Base-by-base conservation (phyloP, 2,329 filamentous ascomycete species). In the Epichloe coenophiala region DNA sequence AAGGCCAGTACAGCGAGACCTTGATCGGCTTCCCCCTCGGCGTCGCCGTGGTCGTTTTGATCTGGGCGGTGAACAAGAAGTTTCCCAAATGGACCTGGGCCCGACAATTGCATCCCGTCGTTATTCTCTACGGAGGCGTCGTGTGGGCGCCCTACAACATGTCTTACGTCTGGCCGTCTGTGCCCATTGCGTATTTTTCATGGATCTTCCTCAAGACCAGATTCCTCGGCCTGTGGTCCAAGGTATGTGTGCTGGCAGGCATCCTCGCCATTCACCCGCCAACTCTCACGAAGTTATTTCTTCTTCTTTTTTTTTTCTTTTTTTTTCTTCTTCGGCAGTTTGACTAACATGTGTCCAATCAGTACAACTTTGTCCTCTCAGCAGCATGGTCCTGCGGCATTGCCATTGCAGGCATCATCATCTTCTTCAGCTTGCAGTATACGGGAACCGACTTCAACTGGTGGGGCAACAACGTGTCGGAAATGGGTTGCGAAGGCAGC, bases 331-430 rank as follows among this genome's bases (percentile, higher is more conserved):
- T 8, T 33, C 3, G 2, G 15, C 13, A 33, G 23, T 3, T 31
- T 33, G 8, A 13, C 41, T 44, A 31, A 44, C 41, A 15, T 15
- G 21, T 4, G 23, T 27, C 31, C 27, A 31, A 31, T 11, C 33
- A 72, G 68, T 77, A 77, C 62, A 76, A 75, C 57, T 77, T 75
- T 57, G 72, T 76, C 42, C 65, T 76, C 23, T 75, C 74, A 7
- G 72, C 74, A 15, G 68, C 73, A 13, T 72, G 74, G 60, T 73
- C 68, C 19, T 70, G 69, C 23, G 74, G 69, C 33, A 70, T 77
- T 40, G 74, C 74, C 49, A 69, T 78, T 45, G 62, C 73, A 0
- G 74, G 65, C 48, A 69, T 78, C 54, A 63, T 78, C 56, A 75
- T 78, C 54, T 76, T 78, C 66, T 78, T 78, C 56, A 65, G 69